Percentiles rank a stretch among this genome's conserved stretches.
These are phyloP conservation scores for Jaltomata sinuosa DNA, from an alignment of 257 asterid genomes.

Conservation along the genomic window DNA sequence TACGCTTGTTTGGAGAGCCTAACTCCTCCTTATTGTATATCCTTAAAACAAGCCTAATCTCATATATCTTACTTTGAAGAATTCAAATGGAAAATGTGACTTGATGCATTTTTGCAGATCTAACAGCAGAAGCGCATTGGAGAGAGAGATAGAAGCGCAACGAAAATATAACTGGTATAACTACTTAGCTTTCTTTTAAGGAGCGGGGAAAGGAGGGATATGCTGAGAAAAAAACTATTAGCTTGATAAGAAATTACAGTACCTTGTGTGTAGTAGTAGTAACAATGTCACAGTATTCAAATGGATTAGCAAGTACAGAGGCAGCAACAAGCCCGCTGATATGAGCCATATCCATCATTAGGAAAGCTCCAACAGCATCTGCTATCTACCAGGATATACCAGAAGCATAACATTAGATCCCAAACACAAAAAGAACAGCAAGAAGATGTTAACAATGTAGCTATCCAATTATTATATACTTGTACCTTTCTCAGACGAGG, in stretches of 20 bases:
- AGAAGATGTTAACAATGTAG: background rate
- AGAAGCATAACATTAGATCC: constrained; percentile 4
- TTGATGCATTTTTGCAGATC: background rate
- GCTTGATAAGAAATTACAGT: constrained; percentile 61
- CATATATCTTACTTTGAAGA: background rate
- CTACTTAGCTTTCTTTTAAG: background rate
- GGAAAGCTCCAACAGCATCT: constrained; percentile 87
- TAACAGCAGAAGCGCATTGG: background rate
- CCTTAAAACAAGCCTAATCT: background rate
- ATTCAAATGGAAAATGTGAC: background rate
- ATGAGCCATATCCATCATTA: constrained; percentile 98
- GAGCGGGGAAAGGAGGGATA: background rate
- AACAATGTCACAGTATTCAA: constrained; percentile 86
- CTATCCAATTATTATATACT: background rate
- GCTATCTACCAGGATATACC: constrained; percentile 55
- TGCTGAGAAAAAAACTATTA: background rate
- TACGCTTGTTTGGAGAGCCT: background rate
- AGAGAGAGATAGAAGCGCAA: background rate
- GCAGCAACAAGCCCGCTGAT: constrained; percentile 97
- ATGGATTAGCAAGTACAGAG: constrained; percentile 86
- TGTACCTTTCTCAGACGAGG: constrained; percentile 80
- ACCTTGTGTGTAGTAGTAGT: constrained; percentile 98
- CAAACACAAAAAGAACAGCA: background rate
- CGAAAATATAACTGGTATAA: background rate
- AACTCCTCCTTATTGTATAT: background rate